Conservation (phyloP, 257 asterid genomes). For the Phtheirospermum japonicum region DNA sequence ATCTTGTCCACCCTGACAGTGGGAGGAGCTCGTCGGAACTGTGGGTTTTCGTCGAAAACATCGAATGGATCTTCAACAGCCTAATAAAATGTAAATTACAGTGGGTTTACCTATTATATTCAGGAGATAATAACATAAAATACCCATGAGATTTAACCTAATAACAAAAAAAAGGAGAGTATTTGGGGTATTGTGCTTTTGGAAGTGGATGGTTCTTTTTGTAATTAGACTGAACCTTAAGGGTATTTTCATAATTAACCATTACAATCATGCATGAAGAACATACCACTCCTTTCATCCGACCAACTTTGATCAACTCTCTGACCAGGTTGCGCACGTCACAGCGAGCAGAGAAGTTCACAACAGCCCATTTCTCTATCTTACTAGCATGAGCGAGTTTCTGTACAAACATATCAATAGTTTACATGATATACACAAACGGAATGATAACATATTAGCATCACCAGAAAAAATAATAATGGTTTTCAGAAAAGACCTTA, state of each 20-base stretch:
- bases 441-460: background rate
- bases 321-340: constrained; percentile 42
- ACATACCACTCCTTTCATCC: constrained; percentile 79
- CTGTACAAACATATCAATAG: background rate
- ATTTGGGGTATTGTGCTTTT: background rate
- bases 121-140: background rate
- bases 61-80: constrained; percentile 50
- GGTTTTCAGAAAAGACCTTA: constrained; percentile 45
- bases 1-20: constrained; percentile 74
- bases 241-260: background rate
- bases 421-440: background rate
- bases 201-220: background rate
- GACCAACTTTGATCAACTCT: constrained; percentile 62
- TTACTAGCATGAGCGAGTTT: constrained; percentile 1
- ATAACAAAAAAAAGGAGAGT: background rate
- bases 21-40: constrained; percentile 66
- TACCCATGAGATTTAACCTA: background rate
- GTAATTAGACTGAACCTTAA: background rate
- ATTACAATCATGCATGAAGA: background rate
- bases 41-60: constrained; percentile 61
- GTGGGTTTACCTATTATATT: background rate
- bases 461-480: constrained; percentile 66
- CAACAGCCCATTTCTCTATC: constrained; percentile 12
- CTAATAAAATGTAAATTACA: constrained; percentile 31
- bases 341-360: constrained; percentile 13